A percentile compares a stretch with the other conserved stretches of the same genome.
Evolutionary conservation across 2,329 filamentous ascomycete genomes (phyloP).

Genomic region (Clathrospora elynae): DNA sequence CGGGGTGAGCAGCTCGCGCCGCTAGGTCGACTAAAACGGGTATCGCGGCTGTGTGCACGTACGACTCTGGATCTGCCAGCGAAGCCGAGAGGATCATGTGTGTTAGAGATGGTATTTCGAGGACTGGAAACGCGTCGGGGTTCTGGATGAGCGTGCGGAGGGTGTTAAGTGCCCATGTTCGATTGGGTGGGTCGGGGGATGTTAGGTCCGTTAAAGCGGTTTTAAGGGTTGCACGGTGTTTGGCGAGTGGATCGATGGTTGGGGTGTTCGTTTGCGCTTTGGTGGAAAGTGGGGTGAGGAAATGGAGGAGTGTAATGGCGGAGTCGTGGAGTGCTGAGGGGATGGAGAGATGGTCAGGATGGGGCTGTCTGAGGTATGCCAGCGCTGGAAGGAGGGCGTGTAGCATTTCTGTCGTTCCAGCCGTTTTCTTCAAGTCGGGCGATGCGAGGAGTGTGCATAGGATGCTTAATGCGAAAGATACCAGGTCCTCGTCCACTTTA

Average conservation of each 20-base stretch:
- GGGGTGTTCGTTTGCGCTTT: slow-evolving; percentile 40
- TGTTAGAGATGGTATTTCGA: slow-evolving; percentile 70
- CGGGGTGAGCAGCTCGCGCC: slow-evolving; percentile 65
- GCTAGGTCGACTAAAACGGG: slow-evolving; percentile 68
- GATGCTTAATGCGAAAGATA: slow-evolving; percentile 50
- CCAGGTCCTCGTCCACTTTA: slow-evolving; percentile 44
- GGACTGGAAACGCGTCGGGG: slow-evolving; percentile 57
- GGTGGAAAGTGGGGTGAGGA: slow-evolving; percentile 58
- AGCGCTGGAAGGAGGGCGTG: slow-evolving; percentile 23
- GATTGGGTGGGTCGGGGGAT: slow-evolving; percentile 45
- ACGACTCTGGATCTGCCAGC: slow-evolving; percentile 70
- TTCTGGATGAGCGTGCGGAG: slow-evolving; percentile 56
- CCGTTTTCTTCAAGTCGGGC: slow-evolving; percentile 41
- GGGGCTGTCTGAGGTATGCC: slow-evolving; percentile 28
- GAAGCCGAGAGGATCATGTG: slow-evolving; percentile 69
- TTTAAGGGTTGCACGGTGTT: slow-evolving; percentile 40
- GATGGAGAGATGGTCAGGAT: slow-evolving; percentile 9
- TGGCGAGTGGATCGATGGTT: slow-evolving; percentile 57
- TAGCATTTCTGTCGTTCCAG: slow-evolving; percentile 23
- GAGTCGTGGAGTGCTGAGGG: slow-evolving; percentile 32
- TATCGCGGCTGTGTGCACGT: slow-evolving; percentile 71
- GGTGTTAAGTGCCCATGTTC: slow-evolving; percentile 43
- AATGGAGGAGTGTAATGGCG: slow-evolving; percentile 55
- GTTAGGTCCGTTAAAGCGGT: slow-evolving; percentile 34
- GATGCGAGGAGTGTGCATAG: slow-evolving; percentile 46